phyloP scores from a whole-genome alignment of 345 rosid genomes.

The Ceriops decandra region DNA sequence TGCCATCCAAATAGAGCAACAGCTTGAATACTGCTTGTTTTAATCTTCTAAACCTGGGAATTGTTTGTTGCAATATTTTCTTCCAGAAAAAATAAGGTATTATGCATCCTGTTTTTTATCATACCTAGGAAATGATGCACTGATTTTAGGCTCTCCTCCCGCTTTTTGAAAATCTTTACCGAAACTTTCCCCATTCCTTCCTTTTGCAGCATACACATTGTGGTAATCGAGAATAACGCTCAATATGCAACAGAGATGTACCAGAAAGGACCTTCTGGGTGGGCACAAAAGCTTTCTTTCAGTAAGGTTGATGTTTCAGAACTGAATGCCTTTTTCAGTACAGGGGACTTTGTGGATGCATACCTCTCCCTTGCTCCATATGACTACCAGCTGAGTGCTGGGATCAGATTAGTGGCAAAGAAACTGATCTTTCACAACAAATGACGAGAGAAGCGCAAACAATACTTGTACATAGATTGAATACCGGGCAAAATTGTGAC shows the following conservation, averaged over 20 bases:
- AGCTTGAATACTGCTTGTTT: not conserved
- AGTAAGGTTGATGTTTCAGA: conserved; percentile 44
- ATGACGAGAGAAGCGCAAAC: conserved; percentile 3
- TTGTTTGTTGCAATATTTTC: not conserved
- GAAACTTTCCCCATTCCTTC: not conserved
- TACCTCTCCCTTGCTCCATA: conserved; percentile 63
- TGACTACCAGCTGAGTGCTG: conserved; percentile 69
- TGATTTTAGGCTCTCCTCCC: not conserved
- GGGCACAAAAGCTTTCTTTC: conserved; percentile 46
- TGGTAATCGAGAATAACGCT: conserved; percentile 35
- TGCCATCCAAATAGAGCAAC: not conserved
- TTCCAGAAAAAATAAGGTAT: not conserved
- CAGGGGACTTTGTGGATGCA: conserved; percentile 57
- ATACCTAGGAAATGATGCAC: not conserved
- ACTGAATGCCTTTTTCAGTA: conserved; percentile 38
- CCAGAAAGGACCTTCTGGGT: conserved; percentile 56
- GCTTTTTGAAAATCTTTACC: not conserved
- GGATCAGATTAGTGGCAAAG: conserved; percentile 64
- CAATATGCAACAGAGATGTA: conserved; percentile 56
- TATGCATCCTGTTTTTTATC: not conserved
- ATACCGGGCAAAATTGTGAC: not conserved
- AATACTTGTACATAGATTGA: not conserved
- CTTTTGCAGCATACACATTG: conserved; percentile 58
- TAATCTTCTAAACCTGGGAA: not conserved
- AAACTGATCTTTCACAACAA: conserved; percentile 44